A percentile compares a stretch with the other conserved stretches of the same genome.
Conservation (phyloP, 345 rosid genomes). For the Hibiscus tridactylites region DNA sequence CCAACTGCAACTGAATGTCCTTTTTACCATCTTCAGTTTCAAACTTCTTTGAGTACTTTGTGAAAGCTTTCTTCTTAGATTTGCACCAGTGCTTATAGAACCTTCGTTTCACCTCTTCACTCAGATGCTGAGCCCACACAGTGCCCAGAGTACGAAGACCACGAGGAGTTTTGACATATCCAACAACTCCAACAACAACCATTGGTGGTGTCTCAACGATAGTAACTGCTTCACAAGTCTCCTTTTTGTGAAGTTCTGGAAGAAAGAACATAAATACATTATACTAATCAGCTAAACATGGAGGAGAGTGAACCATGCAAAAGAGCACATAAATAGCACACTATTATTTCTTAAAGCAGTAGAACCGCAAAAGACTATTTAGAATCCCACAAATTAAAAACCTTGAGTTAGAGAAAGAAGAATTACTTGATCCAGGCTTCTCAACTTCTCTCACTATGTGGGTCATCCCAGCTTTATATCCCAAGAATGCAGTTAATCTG, state of each 20-base stretch:
- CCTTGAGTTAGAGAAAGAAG: neutral
- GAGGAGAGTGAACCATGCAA: neutral
- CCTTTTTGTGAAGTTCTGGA: slow-evolving; percentile 90
- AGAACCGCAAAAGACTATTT: neutral
- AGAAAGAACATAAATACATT: neutral
- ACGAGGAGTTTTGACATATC: slow-evolving; percentile 72
- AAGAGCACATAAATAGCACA: too few species aligned
- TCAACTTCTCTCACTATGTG: slow-evolving; percentile 91
- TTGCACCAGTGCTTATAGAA: slow-evolving; percentile 88
- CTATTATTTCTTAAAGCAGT: neutral
- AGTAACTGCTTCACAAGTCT: slow-evolving; percentile 90
- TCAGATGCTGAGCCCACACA: slow-evolving; percentile 92
- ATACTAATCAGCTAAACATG: neutral
- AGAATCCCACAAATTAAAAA: neutral
- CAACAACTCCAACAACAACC: slow-evolving; percentile 87
- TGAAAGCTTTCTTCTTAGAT: slow-evolving; percentile 90
- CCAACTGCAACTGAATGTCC: slow-evolving; percentile 50
- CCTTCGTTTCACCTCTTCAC: slow-evolving; percentile 79
- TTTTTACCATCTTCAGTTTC: slow-evolving; percentile 74
- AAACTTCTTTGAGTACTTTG: slow-evolving; percentile 55
- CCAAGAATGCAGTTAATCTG: slow-evolving; percentile 68
- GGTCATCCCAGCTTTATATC: slow-evolving; percentile 93
- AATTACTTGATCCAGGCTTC: slow-evolving; percentile 82
- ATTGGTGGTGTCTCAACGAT: slow-evolving; percentile 78
- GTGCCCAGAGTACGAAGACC: slow-evolving; percentile 71